Evolutionary conservation across 1,139 yeast genomes (phyloP), one percentile per base, ranked within the genome.

Genomic region (Meyerozyma athensensis): DNA sequence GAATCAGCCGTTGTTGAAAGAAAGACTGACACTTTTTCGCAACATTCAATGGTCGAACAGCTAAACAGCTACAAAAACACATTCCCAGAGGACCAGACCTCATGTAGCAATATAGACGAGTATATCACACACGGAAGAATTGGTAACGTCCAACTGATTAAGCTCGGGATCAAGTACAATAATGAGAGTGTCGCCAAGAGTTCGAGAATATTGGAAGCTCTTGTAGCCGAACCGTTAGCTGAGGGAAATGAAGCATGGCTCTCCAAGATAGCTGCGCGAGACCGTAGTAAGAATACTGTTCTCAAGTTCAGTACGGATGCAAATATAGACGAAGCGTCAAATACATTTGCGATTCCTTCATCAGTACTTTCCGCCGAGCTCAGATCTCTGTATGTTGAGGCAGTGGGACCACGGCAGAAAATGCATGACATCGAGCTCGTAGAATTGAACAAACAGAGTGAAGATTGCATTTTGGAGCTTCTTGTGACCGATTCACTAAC

Each of bases 141-240:
- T 40, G 26, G 33, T 42, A 14, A 33, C 36, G 13, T 31, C 44
- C n/a, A 36, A 39, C 19, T 35, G 24, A 41, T 66, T 7, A 56
- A 52, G 33, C 52, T 68, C 8, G 76, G 74, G 0, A 36, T 70
- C 2, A 35, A 63, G 2, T 54, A 54, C 33, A 47, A 48, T 22
- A 53, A 58, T 40, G 53, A 52, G 6, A 36, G 36, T 3, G 41
- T 50, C 5, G 49, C 51, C 23, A 30, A 36, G 6, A 41, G 43
- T 1, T 60, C 71, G 16, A 63, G 50, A 43, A 34, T 70, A 4
- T 36, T 70, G 3, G 74, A 68, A 37, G 44, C 59, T 0, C 43
- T 70, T 3, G 48, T 71, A 26, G 67, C 74, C 1, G 76, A 71
- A 42, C 75, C 76, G 2, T 54, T 71, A 40, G 59, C 75, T 6